Base-by-base conservation (phyloP, 2,329 filamentous ascomycete species). In the Penicillium sp. region DNA sequence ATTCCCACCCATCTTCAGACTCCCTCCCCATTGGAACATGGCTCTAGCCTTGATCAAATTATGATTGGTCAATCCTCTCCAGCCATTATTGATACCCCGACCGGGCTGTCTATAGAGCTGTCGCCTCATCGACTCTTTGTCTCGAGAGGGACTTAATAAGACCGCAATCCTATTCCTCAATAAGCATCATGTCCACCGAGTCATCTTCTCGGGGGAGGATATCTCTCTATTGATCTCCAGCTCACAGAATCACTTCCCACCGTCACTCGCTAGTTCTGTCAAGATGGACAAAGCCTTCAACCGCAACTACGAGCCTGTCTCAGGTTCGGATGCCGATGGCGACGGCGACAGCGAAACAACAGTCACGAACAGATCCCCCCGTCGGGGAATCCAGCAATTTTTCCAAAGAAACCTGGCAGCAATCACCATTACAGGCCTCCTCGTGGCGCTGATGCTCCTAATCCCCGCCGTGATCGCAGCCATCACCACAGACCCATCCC, bases 351-450 rank as follows among this genome's bases (percentile, higher is more conserved):
- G 35, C 31, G 46, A 52, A 35, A 25, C 19, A 22, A 44, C 40
- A 14, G 4, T 41, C 19, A 41, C 33, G 28, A 45, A n/a, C 19
- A 34, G 46, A 16, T 35, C 31, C 8, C 4, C 35, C 7, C 46
- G 40, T 5, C 41, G 27, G 3, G 29, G 36, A 6, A 10, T 45
- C 2, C 36, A 39, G 2, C 35, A 39, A 6, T 52, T 40, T 41
- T 31, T 54, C 7, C 50, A 50, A 16, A 40, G 39, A 10, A 49
- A 54, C 19, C 33, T 56, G 6, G 30, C 44, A 2, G 40, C 49
- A 25, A 56, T 54, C 35, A 52, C 52, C 7, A 52, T 56, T 19
- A 47, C 42, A 4, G 42, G 48, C 0, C 45, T 56, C 1, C 35
- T 52, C 13, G 25, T 48, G 2, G 30, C 50, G 11, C 11, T 54